phyloP scores from a whole-genome alignment of 164 flowering plant genomes.

The Nelumbo lutea region DNA sequence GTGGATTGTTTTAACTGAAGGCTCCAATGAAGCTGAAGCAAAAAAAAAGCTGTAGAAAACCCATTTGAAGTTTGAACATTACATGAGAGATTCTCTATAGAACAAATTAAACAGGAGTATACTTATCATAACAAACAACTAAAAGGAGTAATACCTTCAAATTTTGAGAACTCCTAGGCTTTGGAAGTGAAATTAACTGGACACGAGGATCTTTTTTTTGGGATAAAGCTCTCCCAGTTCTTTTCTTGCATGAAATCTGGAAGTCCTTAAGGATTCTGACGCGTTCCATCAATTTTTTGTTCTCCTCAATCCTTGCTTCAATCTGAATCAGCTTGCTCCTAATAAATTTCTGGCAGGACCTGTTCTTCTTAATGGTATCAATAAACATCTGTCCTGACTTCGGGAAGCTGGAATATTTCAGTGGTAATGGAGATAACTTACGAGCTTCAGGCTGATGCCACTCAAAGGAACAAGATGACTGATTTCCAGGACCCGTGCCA shows the following conservation, averaged over 20 bases:
- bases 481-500: constrained; percentile 13
- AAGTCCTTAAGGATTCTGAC: constrained; percentile 65
- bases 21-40: neutral
- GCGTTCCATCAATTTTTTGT: constrained; percentile 51
- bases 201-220: constrained; percentile 63
- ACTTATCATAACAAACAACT: neutral
- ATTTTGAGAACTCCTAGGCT: constrained; percentile 22
- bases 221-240: constrained; percentile 48
- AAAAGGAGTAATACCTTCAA: constrained; percentile 33
- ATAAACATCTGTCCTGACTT: constrained; percentile 48
- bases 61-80: neutral
- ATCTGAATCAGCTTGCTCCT: constrained; percentile 59
- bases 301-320: constrained; percentile 75
- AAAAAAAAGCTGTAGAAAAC: neutral
- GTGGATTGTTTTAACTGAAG: neutral
- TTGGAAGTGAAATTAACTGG: constrained; percentile 54
- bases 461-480: constrained; percentile 24
- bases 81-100: neutral
- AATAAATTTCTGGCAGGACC: constrained; percentile 66
- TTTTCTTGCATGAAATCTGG: constrained; percentile 53
- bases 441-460: constrained; percentile 25
- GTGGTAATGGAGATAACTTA: constrained; percentile 19
- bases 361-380: constrained; percentile 87
- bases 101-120: no score
- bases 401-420: constrained; percentile 44